These are phyloP conservation scores for Phytophthora sojae DNA, from an alignment of 352 stramenopile species.

Conservation along the genomic window DNA sequence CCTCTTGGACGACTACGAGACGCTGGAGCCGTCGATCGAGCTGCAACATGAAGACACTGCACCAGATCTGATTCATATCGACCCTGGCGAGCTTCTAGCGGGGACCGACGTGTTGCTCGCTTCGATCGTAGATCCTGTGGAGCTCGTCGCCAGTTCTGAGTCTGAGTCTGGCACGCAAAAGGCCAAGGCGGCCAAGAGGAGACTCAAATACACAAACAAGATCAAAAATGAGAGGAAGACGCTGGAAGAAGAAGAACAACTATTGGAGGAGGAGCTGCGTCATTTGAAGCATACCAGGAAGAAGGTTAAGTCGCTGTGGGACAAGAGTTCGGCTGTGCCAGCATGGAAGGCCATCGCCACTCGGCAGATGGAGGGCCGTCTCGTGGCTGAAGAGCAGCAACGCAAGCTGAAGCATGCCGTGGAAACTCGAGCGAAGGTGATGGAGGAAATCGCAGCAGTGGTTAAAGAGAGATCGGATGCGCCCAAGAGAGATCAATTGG, in stretches of 20 bases:
- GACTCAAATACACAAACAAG: constrained; percentile 36
- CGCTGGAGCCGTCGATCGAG: neutral
- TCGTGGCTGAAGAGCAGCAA: constrained; percentile 36
- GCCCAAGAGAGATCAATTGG: neutral
- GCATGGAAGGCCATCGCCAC: constrained; percentile 31
- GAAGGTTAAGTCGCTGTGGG: constrained; percentile 9
- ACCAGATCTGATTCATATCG: constrained; percentile 3
- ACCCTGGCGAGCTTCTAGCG: constrained; percentile 11
- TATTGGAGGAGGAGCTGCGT: constrained; percentile 22
- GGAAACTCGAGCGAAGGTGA: constrained; percentile 23
- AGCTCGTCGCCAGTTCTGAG: neutral
- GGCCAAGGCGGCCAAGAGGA: constrained; percentile 21
- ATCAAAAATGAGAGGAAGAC: constrained; percentile 36
- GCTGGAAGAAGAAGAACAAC: constrained; percentile 22
- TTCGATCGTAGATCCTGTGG: neutral
- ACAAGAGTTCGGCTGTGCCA: neutral
- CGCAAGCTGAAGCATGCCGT: constrained; percentile 22
- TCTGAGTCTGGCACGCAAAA: neutral
- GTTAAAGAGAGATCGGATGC: constrained; percentile 1
- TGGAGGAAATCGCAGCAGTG: constrained; percentile 25
- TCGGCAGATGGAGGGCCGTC: constrained; percentile 31
- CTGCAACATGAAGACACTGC: neutral
- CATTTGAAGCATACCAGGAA: constrained; percentile 20
- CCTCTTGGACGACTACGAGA: neutral
- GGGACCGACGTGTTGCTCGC: constrained; percentile 13